phyloP scores from a whole-genome alignment of 2,329 filamentous ascomycete species.

The Didymella exigua region DNA sequence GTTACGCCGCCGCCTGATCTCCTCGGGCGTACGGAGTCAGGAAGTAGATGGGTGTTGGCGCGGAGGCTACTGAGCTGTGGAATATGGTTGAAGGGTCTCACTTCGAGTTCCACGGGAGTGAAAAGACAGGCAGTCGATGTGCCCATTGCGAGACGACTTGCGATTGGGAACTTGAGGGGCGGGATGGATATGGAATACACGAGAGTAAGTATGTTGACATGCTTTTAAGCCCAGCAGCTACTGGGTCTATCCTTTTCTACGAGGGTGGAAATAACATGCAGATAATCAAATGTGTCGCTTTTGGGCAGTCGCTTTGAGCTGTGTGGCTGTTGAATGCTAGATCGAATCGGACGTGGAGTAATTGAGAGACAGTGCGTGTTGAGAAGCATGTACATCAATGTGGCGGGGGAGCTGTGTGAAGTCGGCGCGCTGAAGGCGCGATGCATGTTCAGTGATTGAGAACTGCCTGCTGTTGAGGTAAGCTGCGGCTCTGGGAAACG shows the following conservation, averaged over 20 bases:
- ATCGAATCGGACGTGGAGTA: neutral
- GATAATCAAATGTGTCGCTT: neutral
- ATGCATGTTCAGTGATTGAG: constrained; percentile 7
- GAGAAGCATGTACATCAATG: constrained; percentile 19
- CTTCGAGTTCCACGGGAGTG: neutral
- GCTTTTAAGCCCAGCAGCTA: neutral
- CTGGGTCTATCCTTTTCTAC: neutral
- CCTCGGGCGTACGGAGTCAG: neutral
- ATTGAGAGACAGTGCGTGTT: constrained; percentile 23
- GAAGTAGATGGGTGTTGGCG: neutral
- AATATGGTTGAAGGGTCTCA: neutral
- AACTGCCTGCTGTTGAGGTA: constrained; percentile 16
- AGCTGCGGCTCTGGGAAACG: constrained; percentile 9
- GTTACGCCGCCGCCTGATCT: too few relatives aligned
- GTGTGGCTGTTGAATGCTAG: neutral
- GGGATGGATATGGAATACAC: too few relatives aligned
- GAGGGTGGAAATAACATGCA: neutral
- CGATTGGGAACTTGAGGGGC: neutral
- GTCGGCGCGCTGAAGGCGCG: constrained; percentile 7
- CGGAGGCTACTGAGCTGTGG: neutral
- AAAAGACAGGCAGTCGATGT: neutral
- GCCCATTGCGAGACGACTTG: neutral
- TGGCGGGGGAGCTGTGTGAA: constrained; percentile 3
- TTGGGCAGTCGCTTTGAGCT: constrained; percentile 6
- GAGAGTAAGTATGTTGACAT: constrained; percentile 6